A percentile compares a stretch with the other conserved stretches of the same genome.
These are phyloP conservation scores for Waitea zeae DNA, from an alignment of 1,284 basidiomycete genomes.

Conservation along the genomic window DNA sequence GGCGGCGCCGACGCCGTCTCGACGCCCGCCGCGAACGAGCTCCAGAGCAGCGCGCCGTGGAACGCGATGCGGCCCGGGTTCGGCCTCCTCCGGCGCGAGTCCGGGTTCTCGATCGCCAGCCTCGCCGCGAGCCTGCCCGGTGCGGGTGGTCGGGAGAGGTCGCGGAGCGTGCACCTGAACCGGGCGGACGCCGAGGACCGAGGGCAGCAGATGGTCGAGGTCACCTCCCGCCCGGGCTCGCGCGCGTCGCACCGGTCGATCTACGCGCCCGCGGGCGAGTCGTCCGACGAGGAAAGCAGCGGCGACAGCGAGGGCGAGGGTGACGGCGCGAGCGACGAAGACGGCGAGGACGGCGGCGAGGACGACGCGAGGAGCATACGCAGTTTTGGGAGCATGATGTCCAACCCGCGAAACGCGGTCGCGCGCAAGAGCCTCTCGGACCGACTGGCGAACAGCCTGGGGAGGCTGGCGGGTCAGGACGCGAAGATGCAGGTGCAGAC, in stretches of 20 bases:
- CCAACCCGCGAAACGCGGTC: slow-evolving; percentile 13
- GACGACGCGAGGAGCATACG: slow-evolving; percentile 52
- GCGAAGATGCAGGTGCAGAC: slow-evolving; percentile 8
- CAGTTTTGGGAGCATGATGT: slow-evolving; percentile 75
- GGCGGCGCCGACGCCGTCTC: slow-evolving; percentile 12
- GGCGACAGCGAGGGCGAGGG: slow-evolving; percentile 15
- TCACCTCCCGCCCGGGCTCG: slow-evolving; percentile 33
- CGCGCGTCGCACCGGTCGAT: slow-evolving; percentile 23
- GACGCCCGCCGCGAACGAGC: slow-evolving; percentile 9
- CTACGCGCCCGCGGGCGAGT: slow-evolving; percentile 11
- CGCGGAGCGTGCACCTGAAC: slow-evolving; percentile 10
- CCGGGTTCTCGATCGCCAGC: slow-evolving; percentile 67
- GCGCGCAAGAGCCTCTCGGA: slow-evolving; percentile 48
- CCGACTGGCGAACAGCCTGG: slow-evolving; percentile 55
- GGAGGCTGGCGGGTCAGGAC: slow-evolving; percentile 8
- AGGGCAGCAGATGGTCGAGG: slow-evolving; percentile 51
- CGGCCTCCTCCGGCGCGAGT: slow-evolving; percentile 50
- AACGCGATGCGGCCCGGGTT: slow-evolving; percentile 30
- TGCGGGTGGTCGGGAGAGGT: slow-evolving; percentile 14
- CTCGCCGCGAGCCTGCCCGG: slow-evolving; percentile 51
- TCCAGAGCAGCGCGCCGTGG: slow-evolving; percentile 18
- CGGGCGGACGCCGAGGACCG: slow-evolving; percentile 23
- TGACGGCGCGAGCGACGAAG: slow-evolving; percentile 17
- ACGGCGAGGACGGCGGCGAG: slow-evolving; percentile 19
- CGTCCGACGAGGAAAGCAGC: slow-evolving; percentile 16